phyloP scores from a whole-genome alignment of 192 early-diverging fungal species.

The Diversispora eburnea region DNA sequence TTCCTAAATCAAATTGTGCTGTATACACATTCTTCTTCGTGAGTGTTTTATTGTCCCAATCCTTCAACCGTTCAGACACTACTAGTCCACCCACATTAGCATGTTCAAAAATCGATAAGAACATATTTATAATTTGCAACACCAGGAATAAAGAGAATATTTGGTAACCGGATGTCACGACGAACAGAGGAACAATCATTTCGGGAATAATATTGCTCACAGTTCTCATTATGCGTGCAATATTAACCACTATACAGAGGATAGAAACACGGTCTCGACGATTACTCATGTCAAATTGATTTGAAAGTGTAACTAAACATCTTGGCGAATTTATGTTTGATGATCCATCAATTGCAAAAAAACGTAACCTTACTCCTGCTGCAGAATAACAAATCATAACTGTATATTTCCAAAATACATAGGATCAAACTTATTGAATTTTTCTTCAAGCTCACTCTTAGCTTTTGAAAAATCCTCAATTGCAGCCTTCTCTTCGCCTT shows the following conservation, averaged over 20 bases:
- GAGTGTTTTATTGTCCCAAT: constrained; percentile 9
- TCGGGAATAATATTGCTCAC: constrained; percentile 17
- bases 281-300: constrained; percentile 14
- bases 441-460: not conserved
- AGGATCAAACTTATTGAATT: constrained; percentile 13
- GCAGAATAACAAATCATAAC: constrained; percentile 11
- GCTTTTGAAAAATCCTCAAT: constrained; percentile 4
- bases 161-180: constrained; percentile 14
- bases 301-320: constrained; percentile 3
- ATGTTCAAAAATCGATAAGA: constrained; percentile 27
- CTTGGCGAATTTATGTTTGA: constrained; percentile 14
- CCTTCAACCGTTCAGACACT: constrained; percentile 18
- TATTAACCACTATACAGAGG: constrained; percentile 22
- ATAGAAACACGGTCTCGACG: constrained; percentile 18
- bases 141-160: constrained; percentile 14
- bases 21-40: constrained; percentile 12
- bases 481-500: constrained; percentile 9
- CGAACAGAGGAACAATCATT: constrained; percentile 13
- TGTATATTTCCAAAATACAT: constrained; percentile 7
- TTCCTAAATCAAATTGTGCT: constrained; percentile 19
- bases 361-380: not conserved
- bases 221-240: constrained; percentile 25
- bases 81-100: constrained; percentile 18
- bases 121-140: constrained; percentile 6
- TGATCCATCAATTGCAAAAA: constrained; percentile 18